Conservation (phyloP, 257 asterid genomes). For the Euphrasia confusa region DNA sequence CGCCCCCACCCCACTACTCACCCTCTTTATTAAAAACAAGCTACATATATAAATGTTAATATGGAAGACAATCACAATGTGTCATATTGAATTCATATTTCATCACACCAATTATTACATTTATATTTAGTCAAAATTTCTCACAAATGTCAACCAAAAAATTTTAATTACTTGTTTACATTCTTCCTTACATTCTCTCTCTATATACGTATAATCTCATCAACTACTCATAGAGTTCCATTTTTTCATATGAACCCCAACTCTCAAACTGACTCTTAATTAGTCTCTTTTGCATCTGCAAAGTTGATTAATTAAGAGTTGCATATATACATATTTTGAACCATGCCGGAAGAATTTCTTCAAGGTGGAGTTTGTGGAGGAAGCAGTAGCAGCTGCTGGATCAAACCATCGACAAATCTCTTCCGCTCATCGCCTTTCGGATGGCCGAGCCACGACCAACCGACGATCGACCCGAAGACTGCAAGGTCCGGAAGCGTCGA, state of each 20-base stretch:
- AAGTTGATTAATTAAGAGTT: not conserved
- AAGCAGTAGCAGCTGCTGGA: constrained; percentile 43
- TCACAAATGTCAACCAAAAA: constrained; percentile 48
- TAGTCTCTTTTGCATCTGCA: not conserved
- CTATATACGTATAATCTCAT: constrained; percentile 17
- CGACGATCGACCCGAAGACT: constrained; percentile 17
- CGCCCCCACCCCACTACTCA: not conserved
- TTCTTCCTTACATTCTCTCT: not conserved
- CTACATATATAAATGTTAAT: not conserved
- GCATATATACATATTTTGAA: not conserved
- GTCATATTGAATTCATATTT: no score
- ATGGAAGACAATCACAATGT: not conserved
- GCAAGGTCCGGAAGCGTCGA: constrained; percentile 34
- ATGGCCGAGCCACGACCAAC: constrained; percentile 31
- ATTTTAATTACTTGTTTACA: not conserved
- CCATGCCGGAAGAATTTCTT: constrained; percentile 65
- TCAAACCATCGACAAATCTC: constrained; percentile 42
- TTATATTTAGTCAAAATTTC: constrained; percentile 8
- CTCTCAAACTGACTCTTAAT: not conserved
- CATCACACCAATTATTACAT: not conserved
- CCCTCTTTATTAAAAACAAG: not conserved
- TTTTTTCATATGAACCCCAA: constrained; percentile 29
- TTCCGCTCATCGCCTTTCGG: constrained; percentile 56
- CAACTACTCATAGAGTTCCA: constrained; percentile 15
- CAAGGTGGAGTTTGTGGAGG: constrained; percentile 71